Evolutionary conservation across 805 yeast species (phyloP).

Genomic region (Yamadazyma takamatsuzukensis): DNA sequence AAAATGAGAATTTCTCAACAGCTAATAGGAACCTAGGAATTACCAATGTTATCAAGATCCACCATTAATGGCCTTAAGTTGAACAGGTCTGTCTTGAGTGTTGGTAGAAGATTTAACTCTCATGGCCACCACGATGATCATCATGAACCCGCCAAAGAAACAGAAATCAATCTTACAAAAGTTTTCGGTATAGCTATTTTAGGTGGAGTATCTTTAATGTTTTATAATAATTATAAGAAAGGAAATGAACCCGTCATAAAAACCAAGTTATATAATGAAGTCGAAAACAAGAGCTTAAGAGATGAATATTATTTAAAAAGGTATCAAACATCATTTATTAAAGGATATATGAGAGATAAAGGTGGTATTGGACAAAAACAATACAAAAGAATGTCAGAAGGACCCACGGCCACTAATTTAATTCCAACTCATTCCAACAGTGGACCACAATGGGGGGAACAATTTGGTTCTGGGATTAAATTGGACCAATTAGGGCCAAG

Average conservation of each 20-base stretch:
- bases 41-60: too few species aligned
- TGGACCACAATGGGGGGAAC: constrained; percentile 35
- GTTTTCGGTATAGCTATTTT: constrained; percentile 40
- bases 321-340: constrained; percentile 41
- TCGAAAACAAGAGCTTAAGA: constrained; percentile 32
- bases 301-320: constrained; percentile 33
- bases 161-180: constrained; percentile 38
- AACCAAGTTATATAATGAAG: constrained; percentile 34
- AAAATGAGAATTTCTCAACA: too few species aligned
- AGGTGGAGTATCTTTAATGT: constrained; percentile 32
- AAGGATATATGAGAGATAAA: constrained; percentile 39
- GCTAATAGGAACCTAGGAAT: too few species aligned
- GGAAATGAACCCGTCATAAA: constrained; percentile 34
- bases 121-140: constrained; percentile 15
- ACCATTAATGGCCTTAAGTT: too few species aligned
- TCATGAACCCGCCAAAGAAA: constrained; percentile 20
- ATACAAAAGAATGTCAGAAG: constrained; percentile 30
- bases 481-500: constrained; percentile 43
- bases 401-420: constrained; percentile 23
- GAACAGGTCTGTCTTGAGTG: too few species aligned
- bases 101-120: constrained; percentile 19
- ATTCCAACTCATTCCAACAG: constrained; percentile 40
- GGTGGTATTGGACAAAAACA: constrained; percentile 45
- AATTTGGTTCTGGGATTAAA: constrained; percentile 44
- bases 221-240: constrained; percentile 26